These are phyloP conservation scores for Plantago rigida DNA, from an alignment of 305 asterid genomes.

Conservation along the genomic window DNA sequence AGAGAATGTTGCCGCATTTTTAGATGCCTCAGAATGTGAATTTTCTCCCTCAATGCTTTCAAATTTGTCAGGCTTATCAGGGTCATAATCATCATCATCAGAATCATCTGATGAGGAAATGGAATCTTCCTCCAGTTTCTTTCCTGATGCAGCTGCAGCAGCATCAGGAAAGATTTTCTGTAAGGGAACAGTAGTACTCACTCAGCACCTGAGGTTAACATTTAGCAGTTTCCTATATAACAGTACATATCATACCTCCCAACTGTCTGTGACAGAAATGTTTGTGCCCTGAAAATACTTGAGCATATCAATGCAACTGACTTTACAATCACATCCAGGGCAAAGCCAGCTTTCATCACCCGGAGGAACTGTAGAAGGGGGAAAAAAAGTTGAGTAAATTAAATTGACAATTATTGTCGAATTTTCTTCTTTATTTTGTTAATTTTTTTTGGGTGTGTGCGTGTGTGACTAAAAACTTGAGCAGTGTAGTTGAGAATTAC, in stretches of 20 bases:
- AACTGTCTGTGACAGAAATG: constrained; percentile 55
- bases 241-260: constrained; percentile 67
- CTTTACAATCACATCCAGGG: constrained; percentile 97
- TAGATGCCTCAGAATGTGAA: constrained; percentile 57
- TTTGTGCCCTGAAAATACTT: constrained; percentile 60
- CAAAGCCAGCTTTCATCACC: constrained; percentile 98
- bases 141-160: constrained; percentile 70
- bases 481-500: constrained; percentile 40
- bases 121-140: constrained; percentile 45
- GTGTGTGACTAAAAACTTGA: constrained; percentile 22
- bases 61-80: constrained; percentile 46
- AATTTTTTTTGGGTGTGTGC: neutral
- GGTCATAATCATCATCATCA: constrained; percentile 82
- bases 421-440: too few species aligned
- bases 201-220: constrained; percentile 30
- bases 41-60: constrained; percentile 40
- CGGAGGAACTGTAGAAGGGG: constrained; percentile 61
- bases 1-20: constrained; percentile 32
- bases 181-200: constrained; percentile 26
- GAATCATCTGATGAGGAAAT: constrained; percentile 72
- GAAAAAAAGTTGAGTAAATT: constrained; percentile 17
- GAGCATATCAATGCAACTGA: constrained; percentile 70
- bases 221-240: constrained; percentile 8
- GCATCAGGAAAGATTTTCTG: constrained; percentile 96
- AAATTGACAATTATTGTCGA: constrained; percentile 17